These are phyloP conservation scores for Solanum ahanhuiri DNA, from an alignment of 257 asterid species.

Conservation along the genomic window DNA sequence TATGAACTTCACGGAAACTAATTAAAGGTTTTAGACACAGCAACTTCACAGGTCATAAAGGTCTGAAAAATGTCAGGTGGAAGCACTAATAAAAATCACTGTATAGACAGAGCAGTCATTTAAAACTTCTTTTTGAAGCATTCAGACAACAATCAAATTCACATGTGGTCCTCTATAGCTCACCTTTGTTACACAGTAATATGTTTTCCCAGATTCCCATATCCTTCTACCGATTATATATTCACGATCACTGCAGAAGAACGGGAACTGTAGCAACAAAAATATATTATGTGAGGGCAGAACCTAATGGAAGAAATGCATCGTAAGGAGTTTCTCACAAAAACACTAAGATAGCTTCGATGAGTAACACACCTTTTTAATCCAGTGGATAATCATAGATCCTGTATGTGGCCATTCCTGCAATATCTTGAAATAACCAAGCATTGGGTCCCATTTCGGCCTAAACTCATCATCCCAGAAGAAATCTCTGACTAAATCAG, in stretches of 20 bases:
- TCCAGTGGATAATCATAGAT: conserved; percentile 76
- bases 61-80: background rate
- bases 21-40: background rate
- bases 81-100: background rate
- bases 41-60: background rate
- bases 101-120: background rate
- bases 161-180: background rate
- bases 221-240: conserved; percentile 70
- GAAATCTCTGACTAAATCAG: conserved; percentile 80
- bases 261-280: conserved; percentile 63
- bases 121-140: background rate
- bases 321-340: background rate
- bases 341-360: background rate
- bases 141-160: background rate
- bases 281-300: background rate
- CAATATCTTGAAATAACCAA: conserved; percentile 51
- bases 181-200: conserved; percentile 71
- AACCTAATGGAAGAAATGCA: conserved; percentile 2
- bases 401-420: conserved; percentile 64
- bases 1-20: background rate
- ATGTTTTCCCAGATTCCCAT: conserved; percentile 64
- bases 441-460: conserved; percentile 90
- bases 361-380: conserved; percentile 56
- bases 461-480: conserved; percentile 97
- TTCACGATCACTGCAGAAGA: conserved; percentile 88